Conservation (phyloP, 352 stramenopile genomes). For the Globisporangium echinulatum region DNA sequence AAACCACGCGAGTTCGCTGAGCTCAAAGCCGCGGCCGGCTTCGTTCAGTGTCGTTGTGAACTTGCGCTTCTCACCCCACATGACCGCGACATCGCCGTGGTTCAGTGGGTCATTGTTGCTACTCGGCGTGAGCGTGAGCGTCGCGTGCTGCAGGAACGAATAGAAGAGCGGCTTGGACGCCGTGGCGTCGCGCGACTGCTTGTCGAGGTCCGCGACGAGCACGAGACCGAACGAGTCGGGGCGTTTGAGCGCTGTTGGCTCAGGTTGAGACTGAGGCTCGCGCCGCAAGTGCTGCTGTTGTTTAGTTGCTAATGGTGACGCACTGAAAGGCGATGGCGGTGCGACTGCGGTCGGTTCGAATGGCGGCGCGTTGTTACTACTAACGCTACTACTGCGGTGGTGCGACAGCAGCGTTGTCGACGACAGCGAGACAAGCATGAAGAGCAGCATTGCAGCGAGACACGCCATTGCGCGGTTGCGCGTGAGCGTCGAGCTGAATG, state of each 20-base stretch:
- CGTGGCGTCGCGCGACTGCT: slow-evolving; percentile 83
- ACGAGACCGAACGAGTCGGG: slow-evolving; percentile 81
- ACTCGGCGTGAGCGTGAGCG: slow-evolving; percentile 55
- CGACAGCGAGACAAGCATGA: slow-evolving; percentile 64
- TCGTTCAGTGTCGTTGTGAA: slow-evolving; percentile 90
- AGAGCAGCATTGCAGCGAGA: slow-evolving; percentile 35
- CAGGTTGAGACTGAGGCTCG: slow-evolving; percentile 9
- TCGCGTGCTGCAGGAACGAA: slow-evolving; percentile 89
- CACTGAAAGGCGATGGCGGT: no score
- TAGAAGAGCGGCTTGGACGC: slow-evolving; percentile 89
- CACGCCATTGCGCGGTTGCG: slow-evolving; percentile 44
- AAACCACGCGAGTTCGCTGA: slow-evolving; percentile 91
- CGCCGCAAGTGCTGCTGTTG: slow-evolving; percentile 20
- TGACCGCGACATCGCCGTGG: slow-evolving; percentile 47
- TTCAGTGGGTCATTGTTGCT: slow-evolving; percentile 23
- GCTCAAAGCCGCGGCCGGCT: slow-evolving; percentile 93
- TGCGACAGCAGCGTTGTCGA: slow-evolving; percentile 30
- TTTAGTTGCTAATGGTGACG: no score
- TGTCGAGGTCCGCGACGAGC: slow-evolving; percentile 95
- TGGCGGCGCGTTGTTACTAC: slow-evolving; percentile 13
- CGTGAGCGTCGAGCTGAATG: slow-evolving; percentile 33
- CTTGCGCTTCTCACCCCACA: slow-evolving; percentile 59
- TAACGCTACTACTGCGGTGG: background rate
- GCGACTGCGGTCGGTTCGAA: slow-evolving; percentile 4
- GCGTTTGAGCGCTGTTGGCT: slow-evolving; percentile 16